Base-by-base conservation (phyloP, 2,329 filamentous ascomycete genomes). In the Aspergillus viridinutans region DNA sequence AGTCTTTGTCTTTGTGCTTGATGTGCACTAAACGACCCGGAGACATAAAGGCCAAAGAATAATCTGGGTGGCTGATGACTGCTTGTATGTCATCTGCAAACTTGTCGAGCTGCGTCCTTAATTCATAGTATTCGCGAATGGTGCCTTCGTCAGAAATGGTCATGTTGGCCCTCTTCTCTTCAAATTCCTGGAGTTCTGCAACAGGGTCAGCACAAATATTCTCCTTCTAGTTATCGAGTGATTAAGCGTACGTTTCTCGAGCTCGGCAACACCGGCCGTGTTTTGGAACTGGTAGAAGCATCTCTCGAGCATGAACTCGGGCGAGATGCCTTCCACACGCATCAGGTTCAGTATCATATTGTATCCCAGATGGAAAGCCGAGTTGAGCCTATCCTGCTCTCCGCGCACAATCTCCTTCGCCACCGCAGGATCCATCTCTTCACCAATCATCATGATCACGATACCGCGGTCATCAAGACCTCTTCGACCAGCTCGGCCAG, bases 281-380 rank as follows among this genome's bases (percentile, higher is more conserved):
- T 96, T 97, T 73, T 99, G 94, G 76, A 99, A 99, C 74, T 99
- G 94, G 74, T 90, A 95, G 79, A 99, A 99, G 71, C 94, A 99
- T 64, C 89, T 85, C 78, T 97, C 92, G n/a, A 99, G 81, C 94
- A 99, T 99, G 70, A 90, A 97, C 68, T 99, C 93, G 2, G 95
- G 94, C 8, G 92, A 97, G 52, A 99, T 96, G n/a, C 92, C 93
- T 72, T 99, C 94, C n/a, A 99, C 93, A 75, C 94, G 85, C 74
- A 97, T 88, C 59, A 99, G 78, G 70, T 99, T 99, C 57, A 99
- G 81, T 69, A 99, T 90, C 94, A 99, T 99, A 78, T 99, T 99
- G 81, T 99, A 99, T 32, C 94, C 92, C 17, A 99, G 83, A 72
- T 99, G 90, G 77, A 99, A 99, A 1, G 94, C 94, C 3, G 94